Conservation (phyloP, 2,329 filamentous ascomycete genomes). For the Aspergillus sp. region DNA sequence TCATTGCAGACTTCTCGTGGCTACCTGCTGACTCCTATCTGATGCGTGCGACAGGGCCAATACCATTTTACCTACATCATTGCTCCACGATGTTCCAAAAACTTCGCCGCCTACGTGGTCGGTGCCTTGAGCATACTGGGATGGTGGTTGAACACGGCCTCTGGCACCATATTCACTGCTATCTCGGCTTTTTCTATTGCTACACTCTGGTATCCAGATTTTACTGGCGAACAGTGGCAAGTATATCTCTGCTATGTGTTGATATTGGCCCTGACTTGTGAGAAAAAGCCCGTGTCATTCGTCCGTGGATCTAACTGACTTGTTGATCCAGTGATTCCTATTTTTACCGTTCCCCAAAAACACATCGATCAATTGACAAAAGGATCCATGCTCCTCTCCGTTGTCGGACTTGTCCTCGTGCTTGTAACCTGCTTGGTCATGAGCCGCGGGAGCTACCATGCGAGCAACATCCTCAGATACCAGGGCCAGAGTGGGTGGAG, state of each 20-base stretch:
- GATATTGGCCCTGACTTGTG: constrained; percentile 12
- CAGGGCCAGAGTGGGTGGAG: constrained; percentile 9
- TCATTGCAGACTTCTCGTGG: too few relatives aligned
- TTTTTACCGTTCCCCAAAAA: constrained; percentile 11
- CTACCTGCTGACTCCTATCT: not conserved
- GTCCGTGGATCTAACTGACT: not conserved
- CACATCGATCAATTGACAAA: constrained; percentile 15
- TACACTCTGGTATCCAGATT: constrained; percentile 11
- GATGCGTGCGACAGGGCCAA: constrained; percentile 19
- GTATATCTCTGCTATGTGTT: constrained; percentile 16
- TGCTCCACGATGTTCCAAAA: constrained; percentile 17
- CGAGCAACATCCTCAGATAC: constrained; percentile 5
- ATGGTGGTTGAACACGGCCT: constrained; percentile 23
- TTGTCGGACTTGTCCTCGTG: constrained; percentile 9
- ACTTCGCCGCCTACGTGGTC: constrained; percentile 23
- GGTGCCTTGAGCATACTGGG: constrained; percentile 24
- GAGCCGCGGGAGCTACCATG: constrained; percentile 6
- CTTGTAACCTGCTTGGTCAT: constrained; percentile 12
- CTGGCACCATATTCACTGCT: constrained; percentile 13
- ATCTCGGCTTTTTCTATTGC: constrained; percentile 16
- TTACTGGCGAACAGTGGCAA: constrained; percentile 14
- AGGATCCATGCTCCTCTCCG: constrained; percentile 9
- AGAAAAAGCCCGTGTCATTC: not conserved
- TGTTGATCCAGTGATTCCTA: constrained; percentile 14
- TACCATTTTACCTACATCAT: constrained; percentile 30